Base-by-base conservation (phyloP, 306 rosid genomes). In the Ormosia semicastrata region DNA sequence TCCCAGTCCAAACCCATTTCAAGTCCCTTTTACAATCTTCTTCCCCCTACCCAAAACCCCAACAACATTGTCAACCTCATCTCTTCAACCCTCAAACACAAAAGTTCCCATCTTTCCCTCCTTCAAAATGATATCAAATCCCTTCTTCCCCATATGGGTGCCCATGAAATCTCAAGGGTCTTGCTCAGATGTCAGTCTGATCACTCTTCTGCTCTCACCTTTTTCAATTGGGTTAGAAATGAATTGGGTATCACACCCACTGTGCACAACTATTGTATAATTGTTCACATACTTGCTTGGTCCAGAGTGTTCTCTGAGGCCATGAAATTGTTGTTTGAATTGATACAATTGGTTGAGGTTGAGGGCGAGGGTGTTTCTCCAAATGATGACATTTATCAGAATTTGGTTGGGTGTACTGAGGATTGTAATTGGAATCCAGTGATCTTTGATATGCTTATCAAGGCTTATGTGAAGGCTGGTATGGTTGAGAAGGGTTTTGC, bases 371-470 rank as follows among this genome's bases (percentile, higher is more conserved):
- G 80, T 41, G 79, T 8, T 52, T 30, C 87, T 5, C 57, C 83
- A 7, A 68, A 74, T 62, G 93, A 69, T 34, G 95, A 86, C 71
- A 76, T 93, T 76, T 88, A 89, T 68, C 83, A 64, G 24, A 81
- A 60, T 76, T 83, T 93, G 79, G 78, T 90, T 68, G 44, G 57
- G 65, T 87, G 85, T 34, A 75, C 89, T 44, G 89, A 89, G 73
- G 88, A 89, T 75, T 95, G 98, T 87, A 93, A 95, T 86, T 95
- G 98, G 97, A 79, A 89, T 33, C 97, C 97, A 1, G 87, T 85
- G 24, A 39, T 91, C 3, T 90, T 91, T 66, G 98, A 90, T 66
- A 85, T 95, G 95, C 93, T 95, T 47, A 76, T 90, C 13, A 95
- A 93, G 95, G 98, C 95, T 66, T 93, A 93, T 85, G 88, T 89